Evolutionary conservation across 1,284 basidiomycete species (phyloP), one percentile per base, ranked within the genome.

Genomic region (Sporisorium reilianum): DNA sequence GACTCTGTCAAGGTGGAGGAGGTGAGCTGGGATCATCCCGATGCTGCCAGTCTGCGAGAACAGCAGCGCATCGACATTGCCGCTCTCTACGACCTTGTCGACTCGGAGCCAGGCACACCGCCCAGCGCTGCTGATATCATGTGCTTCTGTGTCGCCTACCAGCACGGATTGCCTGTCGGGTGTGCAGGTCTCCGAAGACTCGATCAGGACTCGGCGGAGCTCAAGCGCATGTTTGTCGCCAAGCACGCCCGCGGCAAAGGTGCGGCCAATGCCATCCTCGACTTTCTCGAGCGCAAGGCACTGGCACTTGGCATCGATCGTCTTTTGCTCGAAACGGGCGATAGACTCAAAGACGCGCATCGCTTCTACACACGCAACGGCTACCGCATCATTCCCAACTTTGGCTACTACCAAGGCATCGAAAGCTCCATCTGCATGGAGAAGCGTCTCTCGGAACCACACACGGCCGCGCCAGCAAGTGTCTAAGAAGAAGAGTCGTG

Each of bases 181-280:
- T 72, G 69, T 23, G 69, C 64, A n/a, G 69, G 69, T 0, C 60
- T 72, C 25, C 55, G 69, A 5, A 38, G 40, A 23, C 56, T 72
- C 5, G 64, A 62, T 25, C 18, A 59, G 7, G 25, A 42, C n/a
- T 53, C 58, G 16, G 69, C 69, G 5, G 69, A 72, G 38, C 56
- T 72, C 51, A 72, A 66, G 26, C 50, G 69, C 14, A 72, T 66
- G 64, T 66, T 65, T 59, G 64, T 72, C 38, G 44, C 55, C 44
- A 63, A 59, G 38, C 22, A 57, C 6, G 59, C 64, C 10, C 63
- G 69, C 20, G 58, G 63, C 16, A 62, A 56, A 34, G 68, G 64
- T 8, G 69, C 69, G 9, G 64, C 69, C 16, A 53, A 56, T 3
- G 69, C 69, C 6, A 30, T 66, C 9, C 56, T 73, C 16, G 52